These are phyloP conservation scores for Filobasidium floriforme DNA, from an alignment of 768 basidiomycete species.

Conservation along the genomic window DNA sequence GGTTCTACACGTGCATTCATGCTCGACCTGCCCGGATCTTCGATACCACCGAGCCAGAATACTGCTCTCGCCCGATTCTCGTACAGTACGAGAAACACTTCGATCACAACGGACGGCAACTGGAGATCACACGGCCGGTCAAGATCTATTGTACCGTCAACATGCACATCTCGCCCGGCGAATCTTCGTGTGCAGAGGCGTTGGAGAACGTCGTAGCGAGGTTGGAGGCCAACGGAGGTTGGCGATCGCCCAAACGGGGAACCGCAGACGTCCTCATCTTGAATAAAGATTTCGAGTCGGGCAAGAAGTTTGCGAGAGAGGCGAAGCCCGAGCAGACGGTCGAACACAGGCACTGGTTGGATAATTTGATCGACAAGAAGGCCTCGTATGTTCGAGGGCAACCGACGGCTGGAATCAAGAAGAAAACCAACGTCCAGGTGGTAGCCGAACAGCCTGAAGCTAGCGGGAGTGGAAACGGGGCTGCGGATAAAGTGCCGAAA, in stretches of 20 bases:
- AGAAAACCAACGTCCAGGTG: too few relatives aligned
- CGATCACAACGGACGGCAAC: neutral
- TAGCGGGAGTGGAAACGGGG: too few relatives aligned
- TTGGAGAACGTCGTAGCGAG: neutral
- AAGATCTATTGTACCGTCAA: neutral
- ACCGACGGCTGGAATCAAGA: too few relatives aligned
- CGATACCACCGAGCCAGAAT: neutral
- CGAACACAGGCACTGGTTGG: neutral
- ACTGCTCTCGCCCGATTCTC: neutral
- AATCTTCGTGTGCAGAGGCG: neutral
- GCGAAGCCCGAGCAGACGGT: neutral
- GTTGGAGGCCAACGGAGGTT: neutral
- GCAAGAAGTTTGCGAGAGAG: neutral
- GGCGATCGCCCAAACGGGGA: neutral
- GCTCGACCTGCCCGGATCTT: neutral
- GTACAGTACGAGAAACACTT: neutral
- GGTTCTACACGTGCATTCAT: conserved; percentile 6
- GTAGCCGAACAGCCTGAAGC: too few relatives aligned
- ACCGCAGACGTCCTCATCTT: conserved; percentile 9
- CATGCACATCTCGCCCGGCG: neutral
- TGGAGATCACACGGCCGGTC: neutral
- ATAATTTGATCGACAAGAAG: too few relatives aligned
- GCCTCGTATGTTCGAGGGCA: too few relatives aligned
- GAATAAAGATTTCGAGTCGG: neutral
- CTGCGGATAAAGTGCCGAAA: too few relatives aligned